Base-by-base conservation (phyloP, 148 eudicot species). In the Silene conica region DNA sequence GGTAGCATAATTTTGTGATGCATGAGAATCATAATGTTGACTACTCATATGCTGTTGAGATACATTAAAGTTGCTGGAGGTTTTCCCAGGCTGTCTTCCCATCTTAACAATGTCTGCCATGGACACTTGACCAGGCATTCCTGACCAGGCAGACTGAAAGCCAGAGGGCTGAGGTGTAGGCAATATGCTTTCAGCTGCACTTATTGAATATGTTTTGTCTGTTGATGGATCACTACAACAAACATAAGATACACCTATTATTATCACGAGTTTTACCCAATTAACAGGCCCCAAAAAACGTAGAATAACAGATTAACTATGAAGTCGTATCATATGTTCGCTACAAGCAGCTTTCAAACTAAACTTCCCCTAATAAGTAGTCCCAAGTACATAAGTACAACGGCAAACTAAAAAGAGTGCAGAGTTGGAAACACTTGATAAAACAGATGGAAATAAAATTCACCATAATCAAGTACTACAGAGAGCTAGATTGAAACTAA, bases 91-190 rank as follows among this genome's bases (percentile, higher is more conserved):
- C 28, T 90, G 89, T 78, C 90, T 90, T 59, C 98, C 98, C 98
- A 86, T 92, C 86, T 95, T 95, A 74, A 95, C 98, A 79, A 95
- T 85, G 74, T 95, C 98, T 77, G 98, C 98, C 97, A 95, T 88
- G 61, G 98, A 92, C 61, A 85, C 80, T 82, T 91, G 97, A 70
- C 93, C 96, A 73, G 93, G 84, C 71, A 74, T 81, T 52, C 89
- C 97, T 19, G 73, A 78, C 98, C 97, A 92, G 20, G 87, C 71
- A 82, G 93, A 70, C 68, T 89, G 93, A 81, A 80, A 83, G 54
- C 90, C 92, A 75, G 89, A 80, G 76, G 91, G 70, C 63, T 89
- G 83, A 66, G 78, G 89, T 76, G 86, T 67, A 28, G 74, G 80
- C 68, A 81, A 77, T 68, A 77, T 58, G 67, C 78, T 81, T 75